Conservation (phyloP, 2,329 filamentous ascomycete species). For the Hypoxylon sp. region DNA sequence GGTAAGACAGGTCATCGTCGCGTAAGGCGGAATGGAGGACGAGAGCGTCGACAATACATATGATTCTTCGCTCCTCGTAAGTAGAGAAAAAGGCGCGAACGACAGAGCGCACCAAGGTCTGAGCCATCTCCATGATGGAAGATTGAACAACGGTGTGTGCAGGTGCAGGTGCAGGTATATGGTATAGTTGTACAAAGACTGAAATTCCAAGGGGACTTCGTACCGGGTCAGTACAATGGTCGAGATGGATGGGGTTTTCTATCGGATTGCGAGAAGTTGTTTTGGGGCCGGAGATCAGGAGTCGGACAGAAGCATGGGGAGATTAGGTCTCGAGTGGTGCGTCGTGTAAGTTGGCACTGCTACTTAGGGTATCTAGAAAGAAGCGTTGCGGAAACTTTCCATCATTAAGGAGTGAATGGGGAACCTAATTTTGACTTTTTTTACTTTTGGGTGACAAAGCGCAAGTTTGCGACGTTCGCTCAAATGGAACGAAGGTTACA, state of each 20-base stretch:
- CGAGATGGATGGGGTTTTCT: neutral
- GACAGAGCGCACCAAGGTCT: constrained; percentile 86
- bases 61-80: constrained; percentile 74
- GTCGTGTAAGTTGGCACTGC: constrained; percentile 18
- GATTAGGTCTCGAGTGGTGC: neutral
- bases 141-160: neutral
- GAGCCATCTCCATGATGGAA: constrained; percentile 63
- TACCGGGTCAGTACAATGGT: too few species aligned
- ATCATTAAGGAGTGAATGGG: constrained; percentile 19
- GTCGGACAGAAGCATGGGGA: constrained; percentile 1
- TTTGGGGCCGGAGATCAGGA: neutral
- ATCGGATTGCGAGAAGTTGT: neutral
- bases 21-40: constrained; percentile 81
- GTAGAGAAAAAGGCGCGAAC: constrained; percentile 82
- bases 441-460: constrained; percentile 6
- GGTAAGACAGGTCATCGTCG: constrained; percentile 86
- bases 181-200: neutral
- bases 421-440: neutral
- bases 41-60: constrained; percentile 81
- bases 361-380: constrained; percentile 17
- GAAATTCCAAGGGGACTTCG: too few species aligned
- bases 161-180: neutral
- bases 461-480: constrained; percentile 21
- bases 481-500: constrained; percentile 19
- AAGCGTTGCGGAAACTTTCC: constrained; percentile 14